Evolutionary conservation across 2,329 filamentous ascomycete genomes (phyloP), one percentile per base, ranked within the genome.

Genomic region (Epichloe glyceriae): DNA sequence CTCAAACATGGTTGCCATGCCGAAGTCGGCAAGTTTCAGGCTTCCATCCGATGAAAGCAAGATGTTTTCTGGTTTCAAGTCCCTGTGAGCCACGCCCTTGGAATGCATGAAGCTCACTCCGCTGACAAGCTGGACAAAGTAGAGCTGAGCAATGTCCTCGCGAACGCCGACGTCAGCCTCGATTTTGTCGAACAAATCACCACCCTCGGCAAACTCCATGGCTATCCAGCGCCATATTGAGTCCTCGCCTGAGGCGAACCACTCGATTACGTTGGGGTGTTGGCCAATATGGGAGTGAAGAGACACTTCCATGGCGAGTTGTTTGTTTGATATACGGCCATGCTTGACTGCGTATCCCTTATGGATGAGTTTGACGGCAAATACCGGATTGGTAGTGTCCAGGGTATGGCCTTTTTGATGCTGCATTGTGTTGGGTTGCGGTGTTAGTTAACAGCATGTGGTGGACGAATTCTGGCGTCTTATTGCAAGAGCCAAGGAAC

Each of bases 121-220:
- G 63, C 83, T 83, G 59, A 97, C 79, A 54, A 98, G 78, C 70
- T 98, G 93, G 3, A 84, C 79, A 66, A 98, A 98, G 72, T 97
- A 98, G 54, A 96, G 81, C 65, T 98, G 94, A 35, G 93, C 91
- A 63, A 98, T 88, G 64, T 97, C 88, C 66, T 95, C 83, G 6
- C 85, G 80, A n/a, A 97, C 88, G 46, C 93, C 93, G 43, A 91
- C 87, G 66, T 98, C 93, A 17, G 93, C 90, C 70, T 98, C 94
- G 60, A 98, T 97, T 73, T 98, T 98, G 80, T 98, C 93, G 67
- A 98, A 98, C 7, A 98, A 75, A 64, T 98, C 93, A 11, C 93
- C 93, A 41, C 93, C 93, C 60, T 94, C 88, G 44, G 93, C 93
- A 58, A 88, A 85, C 68, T 98, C 93, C 89, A 98, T 96, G 39